These are phyloP conservation scores for Grosmannia huntii DNA, from an alignment of 2,329 filamentous ascomycete species.

Conservation along the genomic window DNA sequence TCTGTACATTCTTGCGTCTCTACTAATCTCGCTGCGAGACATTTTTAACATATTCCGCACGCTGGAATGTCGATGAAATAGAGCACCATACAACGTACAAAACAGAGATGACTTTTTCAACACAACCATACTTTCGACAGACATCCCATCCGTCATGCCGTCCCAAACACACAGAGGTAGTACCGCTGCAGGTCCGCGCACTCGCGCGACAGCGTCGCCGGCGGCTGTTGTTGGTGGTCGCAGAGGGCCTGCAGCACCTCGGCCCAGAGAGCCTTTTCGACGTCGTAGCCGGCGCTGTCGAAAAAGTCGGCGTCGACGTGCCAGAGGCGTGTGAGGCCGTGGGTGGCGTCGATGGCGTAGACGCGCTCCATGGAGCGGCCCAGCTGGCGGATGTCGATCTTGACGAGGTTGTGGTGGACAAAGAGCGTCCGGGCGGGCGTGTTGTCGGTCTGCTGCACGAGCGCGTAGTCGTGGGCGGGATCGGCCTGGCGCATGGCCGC, in stretches of 20 bases:
- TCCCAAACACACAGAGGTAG: constrained; percentile 5
- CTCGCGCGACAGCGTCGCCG: constrained; percentile 8
- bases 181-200: constrained; percentile 23
- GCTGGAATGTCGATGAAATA: not conserved
- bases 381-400: constrained; percentile 20
- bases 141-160: too few species aligned
- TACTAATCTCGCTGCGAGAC: too few species aligned
- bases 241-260: constrained; percentile 19
- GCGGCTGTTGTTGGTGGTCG: constrained; percentile 10
- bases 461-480: constrained; percentile 17
- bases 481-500: constrained; percentile 20
- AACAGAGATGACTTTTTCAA: too few species aligned
- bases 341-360: constrained; percentile 12
- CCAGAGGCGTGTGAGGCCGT: constrained; percentile 17
- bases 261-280: constrained; percentile 21
- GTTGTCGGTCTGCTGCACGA: constrained; percentile 3
- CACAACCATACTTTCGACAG: too few species aligned
- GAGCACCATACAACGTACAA: not conserved
- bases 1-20: not conserved
- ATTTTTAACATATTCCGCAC: not conserved
- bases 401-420: constrained; percentile 24
- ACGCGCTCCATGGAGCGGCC: constrained; percentile 11
- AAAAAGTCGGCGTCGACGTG: constrained; percentile 15
- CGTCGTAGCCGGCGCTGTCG: constrained; percentile 18
- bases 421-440: constrained; percentile 17